Evolutionary conservation across 768 basidiomycete species (phyloP).

Genomic region (Naganishia friedmannii): DNA sequence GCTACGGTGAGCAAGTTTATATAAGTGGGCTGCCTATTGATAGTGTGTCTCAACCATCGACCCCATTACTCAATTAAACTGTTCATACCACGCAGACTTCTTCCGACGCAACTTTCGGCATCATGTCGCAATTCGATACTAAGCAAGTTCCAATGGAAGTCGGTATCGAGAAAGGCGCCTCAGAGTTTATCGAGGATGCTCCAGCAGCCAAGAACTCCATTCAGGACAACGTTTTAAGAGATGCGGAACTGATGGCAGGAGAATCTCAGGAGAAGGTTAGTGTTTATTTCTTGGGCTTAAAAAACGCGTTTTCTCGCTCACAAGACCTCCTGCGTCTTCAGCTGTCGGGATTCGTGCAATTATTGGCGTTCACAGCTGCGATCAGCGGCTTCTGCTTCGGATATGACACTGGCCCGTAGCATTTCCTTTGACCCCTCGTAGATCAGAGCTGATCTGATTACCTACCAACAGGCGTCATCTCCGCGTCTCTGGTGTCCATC

Average conservation of each 20-base stretch:
- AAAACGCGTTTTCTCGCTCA: neutral
- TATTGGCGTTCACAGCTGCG: conserved; percentile 35
- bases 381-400: conserved; percentile 44
- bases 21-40: neutral
- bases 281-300: neutral
- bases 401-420: too few relatives aligned
- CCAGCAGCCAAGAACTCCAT: neutral
- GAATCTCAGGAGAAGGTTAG: conserved; percentile 37
- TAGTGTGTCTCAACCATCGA: too few relatives aligned
- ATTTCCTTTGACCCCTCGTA: too few relatives aligned
- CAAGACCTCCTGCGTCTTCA: neutral
- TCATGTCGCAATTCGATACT: conserved; percentile 12
- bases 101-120: neutral
- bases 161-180: neutral
- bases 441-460: too few relatives aligned
- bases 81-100: too few relatives aligned
- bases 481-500: conserved; percentile 37
- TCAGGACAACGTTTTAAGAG: conserved; percentile 25
- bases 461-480: conserved; percentile 43
- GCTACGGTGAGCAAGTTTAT: neutral
- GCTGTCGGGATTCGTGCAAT: conserved; percentile 34
- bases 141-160: conserved; percentile 6
- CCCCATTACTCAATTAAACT: too few relatives aligned
- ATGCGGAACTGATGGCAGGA: conserved; percentile 37
- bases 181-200: conserved; percentile 24